Percentiles rank a stretch among this genome's conserved stretches.
phyloP scores from a whole-genome alignment of 129 eudicot species.

The Ambrosia artemisiifolia region DNA sequence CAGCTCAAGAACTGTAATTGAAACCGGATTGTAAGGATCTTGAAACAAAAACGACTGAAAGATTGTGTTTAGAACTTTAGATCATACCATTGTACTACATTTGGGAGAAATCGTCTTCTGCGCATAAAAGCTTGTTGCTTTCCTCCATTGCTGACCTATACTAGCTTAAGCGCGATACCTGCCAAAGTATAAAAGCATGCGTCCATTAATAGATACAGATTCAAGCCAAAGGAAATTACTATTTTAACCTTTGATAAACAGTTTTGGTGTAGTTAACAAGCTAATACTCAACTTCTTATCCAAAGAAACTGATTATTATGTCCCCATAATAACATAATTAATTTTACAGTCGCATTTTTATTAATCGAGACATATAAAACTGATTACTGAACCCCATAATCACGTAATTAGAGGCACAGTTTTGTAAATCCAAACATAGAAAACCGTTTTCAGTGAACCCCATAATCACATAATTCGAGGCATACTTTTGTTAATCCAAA shows the following conservation, averaged over 20 bases:
- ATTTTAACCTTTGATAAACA: slow-evolving; percentile 1
- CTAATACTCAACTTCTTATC: not conserved
- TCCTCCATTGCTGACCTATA: slow-evolving; percentile 11
- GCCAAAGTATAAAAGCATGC: not conserved
- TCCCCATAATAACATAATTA: too few species aligned
- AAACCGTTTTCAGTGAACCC: not conserved
- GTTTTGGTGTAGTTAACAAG: not conserved
- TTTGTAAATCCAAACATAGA: not conserved
- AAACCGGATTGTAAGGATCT: slow-evolving; percentile 14
- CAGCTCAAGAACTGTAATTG: slow-evolving; percentile 5
- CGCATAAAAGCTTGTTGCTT: slow-evolving; percentile 12
- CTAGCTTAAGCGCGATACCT: slow-evolving; percentile 2
- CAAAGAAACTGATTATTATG: too few species aligned
- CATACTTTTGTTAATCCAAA: not conserved
- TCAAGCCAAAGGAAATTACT: not conserved
- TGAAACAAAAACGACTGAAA: slow-evolving; percentile 15
- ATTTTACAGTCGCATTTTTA: too few species aligned
- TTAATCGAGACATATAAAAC: too few species aligned
- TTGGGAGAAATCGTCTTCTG: slow-evolving; percentile 4
- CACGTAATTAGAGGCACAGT: not conserved
- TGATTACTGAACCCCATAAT: not conserved
- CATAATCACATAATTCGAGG: not conserved
- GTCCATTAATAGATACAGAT: not conserved
- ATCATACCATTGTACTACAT: slow-evolving; percentile 16
- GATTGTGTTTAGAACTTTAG: not conserved